Evolutionary conservation across 345 rosid species (phyloP), one percentile per base, ranked within the genome.

Genomic region (Passiflora organensis): DNA sequence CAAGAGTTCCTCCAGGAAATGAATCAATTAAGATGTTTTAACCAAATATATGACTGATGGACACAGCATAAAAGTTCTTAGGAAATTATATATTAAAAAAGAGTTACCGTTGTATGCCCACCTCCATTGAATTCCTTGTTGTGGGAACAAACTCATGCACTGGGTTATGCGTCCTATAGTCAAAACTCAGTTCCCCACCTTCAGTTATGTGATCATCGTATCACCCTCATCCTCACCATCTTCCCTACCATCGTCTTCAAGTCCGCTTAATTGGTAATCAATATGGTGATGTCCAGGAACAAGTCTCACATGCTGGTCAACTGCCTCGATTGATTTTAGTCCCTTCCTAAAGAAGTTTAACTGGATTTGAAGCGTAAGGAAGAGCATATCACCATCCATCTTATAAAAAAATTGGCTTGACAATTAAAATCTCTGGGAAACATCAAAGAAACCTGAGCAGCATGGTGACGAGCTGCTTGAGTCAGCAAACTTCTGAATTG

Each of bases 391-490:
- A 70, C 55, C 41, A 50, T 50, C 52, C 53, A 50, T 17, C 10
- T 8, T 45, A 24, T 13, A 43, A 32, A 60, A 39, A 53, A 59
- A 18, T 19, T 39, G 38, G 37, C 21, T 19, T 32, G 58, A 48
- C 54, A 43, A 41, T 54, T 16, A 41, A 66, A 42, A 49, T 12
- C 13, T 5, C 10, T 41, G 5, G 14, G 61, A 38, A 55, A 56
- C n/a, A 43, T 10, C 43, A 48, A 54, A 42, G 55, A 65, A 59
- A 94, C 99, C 93, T 94, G 99, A 63, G 99, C 97, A 51, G 96
- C 86, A 69, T 94, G 95, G 72, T 94, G 99, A 45, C 89, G 96
- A 43, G 86, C 84, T 56, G 88, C 95, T 73, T 89, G 99, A 16
- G 95, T 89, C 14, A 94, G 80, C 64, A 94, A 89, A 75, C 97